These are phyloP conservation scores for Marasmius fiardii DNA, from an alignment of 1,284 basidiomycete species.

Conservation along the genomic window DNA sequence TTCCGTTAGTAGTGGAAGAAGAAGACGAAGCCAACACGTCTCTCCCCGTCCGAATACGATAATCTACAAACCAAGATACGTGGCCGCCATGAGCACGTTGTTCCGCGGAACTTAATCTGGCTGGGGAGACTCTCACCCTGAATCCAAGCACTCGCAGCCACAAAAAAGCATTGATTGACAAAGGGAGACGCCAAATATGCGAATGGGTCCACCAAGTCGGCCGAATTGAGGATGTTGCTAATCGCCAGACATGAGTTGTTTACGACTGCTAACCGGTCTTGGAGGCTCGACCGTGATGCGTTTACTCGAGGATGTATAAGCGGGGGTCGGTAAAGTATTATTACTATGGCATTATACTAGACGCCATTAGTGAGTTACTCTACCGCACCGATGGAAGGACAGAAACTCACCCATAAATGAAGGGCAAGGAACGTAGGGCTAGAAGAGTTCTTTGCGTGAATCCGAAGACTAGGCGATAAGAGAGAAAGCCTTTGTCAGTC, in stretches of 20 bases:
- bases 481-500: neutral
- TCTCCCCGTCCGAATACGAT: constrained; percentile 13
- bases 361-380: no score
- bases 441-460: constrained; percentile 4
- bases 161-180: constrained; percentile 15
- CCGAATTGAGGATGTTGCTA: constrained; percentile 11
- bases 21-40: constrained; percentile 7
- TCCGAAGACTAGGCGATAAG: constrained; percentile 5
- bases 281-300: constrained; percentile 8
- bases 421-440: constrained; percentile 12
- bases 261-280: constrained; percentile 13
- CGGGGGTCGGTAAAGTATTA: constrained; percentile 13
- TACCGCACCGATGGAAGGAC: neutral
- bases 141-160: constrained; percentile 13
- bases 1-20: neutral
- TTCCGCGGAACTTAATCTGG: neutral
- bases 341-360: constrained; percentile 14
- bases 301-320: constrained; percentile 12
- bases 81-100: neutral
- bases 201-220: constrained; percentile 13
- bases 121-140: constrained; percentile 7
- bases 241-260: constrained; percentile 13
- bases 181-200: constrained; percentile 11
- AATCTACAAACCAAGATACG: no score
- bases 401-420: constrained; percentile 12